A percentile compares a stretch with the other conserved stretches of the same genome.
phyloP scores from a whole-genome alignment of 352 stramenopile species.

The Globisporangium cylindrosporum region DNA sequence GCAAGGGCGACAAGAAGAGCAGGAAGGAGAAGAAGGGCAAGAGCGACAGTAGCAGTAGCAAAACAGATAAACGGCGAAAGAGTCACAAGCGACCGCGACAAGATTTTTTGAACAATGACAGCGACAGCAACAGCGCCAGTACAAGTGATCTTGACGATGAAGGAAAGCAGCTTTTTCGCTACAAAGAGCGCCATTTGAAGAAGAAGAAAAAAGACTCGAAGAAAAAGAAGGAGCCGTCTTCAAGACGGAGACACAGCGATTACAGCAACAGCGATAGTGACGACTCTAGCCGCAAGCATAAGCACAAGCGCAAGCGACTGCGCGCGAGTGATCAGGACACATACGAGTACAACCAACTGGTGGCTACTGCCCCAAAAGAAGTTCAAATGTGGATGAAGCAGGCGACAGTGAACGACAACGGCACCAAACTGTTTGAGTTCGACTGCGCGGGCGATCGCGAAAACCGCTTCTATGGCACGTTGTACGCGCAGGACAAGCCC shows the following conservation, averaged over 20 bases:
- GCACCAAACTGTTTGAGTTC: constrained; percentile 56
- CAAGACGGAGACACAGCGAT: not conserved
- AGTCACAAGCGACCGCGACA: constrained; percentile 5
- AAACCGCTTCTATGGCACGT: constrained; percentile 64
- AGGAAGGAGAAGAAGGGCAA: constrained; percentile 59
- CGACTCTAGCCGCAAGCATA: not conserved
- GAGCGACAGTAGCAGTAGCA: constrained; percentile 24
- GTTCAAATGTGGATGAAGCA: constrained; percentile 17
- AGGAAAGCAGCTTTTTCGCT: not conserved
- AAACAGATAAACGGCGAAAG: not conserved
- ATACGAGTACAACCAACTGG: constrained; percentile 1
- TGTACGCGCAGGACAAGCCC: constrained; percentile 64
- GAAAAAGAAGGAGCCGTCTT: not conserved
- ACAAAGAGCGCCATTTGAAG: not conserved
- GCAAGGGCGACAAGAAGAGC: constrained; percentile 31
- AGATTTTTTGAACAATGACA: not conserved
- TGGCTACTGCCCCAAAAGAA: constrained; percentile 5
- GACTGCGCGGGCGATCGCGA: constrained; percentile 63
- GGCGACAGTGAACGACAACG: not conserved
- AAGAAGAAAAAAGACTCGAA: not conserved
- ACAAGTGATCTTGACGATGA: not conserved
- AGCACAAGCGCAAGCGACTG: constrained; percentile 7
- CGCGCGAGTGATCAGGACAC: not conserved
- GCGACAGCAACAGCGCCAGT: not conserved
- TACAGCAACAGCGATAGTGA: constrained; percentile 15